phyloP scores from a whole-genome alignment of 2,329 filamentous ascomycete genomes.

The Xylariaceae sp. region DNA sequence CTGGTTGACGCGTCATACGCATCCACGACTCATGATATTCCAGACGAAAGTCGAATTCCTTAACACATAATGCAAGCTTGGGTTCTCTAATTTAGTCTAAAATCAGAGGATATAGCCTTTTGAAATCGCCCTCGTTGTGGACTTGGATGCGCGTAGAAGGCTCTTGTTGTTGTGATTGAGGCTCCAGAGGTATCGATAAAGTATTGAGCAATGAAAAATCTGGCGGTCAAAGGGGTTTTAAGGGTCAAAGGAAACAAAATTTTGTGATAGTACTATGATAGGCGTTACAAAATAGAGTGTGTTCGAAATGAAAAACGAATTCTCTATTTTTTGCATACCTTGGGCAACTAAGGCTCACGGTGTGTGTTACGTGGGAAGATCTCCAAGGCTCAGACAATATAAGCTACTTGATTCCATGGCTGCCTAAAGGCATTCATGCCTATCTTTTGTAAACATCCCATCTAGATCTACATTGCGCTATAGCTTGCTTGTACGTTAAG shows the following conservation, averaged over 20 bases:
- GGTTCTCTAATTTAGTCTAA: constrained; percentile 14
- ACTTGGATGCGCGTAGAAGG: constrained; percentile 13
- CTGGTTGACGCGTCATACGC: neutral
- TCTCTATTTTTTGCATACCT: neutral
- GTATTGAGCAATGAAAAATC: neutral
- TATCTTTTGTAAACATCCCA: no score
- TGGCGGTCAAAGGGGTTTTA: neutral
- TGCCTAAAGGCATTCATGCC: no score
- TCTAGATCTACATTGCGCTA: no score
- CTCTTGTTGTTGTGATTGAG: neutral
- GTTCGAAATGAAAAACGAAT: neutral
- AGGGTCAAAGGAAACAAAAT: neutral
- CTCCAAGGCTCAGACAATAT: no score
- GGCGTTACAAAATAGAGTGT: neutral
- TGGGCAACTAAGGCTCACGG: no score
- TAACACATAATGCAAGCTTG: constrained; percentile 7
- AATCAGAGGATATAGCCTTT: constrained; percentile 13
- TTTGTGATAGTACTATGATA: neutral
- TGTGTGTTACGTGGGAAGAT: no score
- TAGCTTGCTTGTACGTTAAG: no score
- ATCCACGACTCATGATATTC: neutral
- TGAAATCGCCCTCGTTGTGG: neutral
- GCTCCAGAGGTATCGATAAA: constrained; percentile 2
- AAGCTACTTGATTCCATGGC: no score
- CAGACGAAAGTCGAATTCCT: constrained; percentile 16